phyloP scores from a whole-genome alignment of 2,329 filamentous ascomycete species.

The Aspergillus carbonarius region DNA sequence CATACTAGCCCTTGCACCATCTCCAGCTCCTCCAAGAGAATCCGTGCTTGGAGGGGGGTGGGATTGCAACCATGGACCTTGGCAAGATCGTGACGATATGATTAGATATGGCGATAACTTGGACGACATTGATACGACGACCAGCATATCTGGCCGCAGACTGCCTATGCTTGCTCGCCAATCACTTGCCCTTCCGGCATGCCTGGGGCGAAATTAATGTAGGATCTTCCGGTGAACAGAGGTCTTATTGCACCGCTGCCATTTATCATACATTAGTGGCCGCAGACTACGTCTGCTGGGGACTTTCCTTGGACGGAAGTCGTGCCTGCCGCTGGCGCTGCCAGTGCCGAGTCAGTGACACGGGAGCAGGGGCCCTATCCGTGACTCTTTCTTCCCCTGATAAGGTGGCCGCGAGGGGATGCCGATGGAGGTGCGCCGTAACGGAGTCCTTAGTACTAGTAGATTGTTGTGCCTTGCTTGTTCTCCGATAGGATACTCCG shows the following conservation, averaged over 20 bases:
- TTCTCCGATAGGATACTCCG: background rate
- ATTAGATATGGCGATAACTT: background rate
- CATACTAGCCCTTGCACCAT: background rate
- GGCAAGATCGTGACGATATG: background rate
- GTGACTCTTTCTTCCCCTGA: background rate
- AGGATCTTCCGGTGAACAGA: background rate
- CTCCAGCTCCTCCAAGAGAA: background rate
- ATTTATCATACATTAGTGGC: constrained; percentile 6
- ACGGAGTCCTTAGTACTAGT: too few relatives aligned
- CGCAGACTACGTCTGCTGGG: background rate
- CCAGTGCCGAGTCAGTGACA: background rate
- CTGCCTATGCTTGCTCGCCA: background rate
- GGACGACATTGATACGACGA: background rate
- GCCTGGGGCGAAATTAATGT: background rate
- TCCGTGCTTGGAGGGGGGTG: background rate
- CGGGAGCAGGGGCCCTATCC: background rate
- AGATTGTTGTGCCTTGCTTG: background rate
- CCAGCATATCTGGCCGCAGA: background rate
- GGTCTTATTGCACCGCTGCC: background rate
- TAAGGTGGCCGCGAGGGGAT: background rate
- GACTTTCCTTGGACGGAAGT: background rate
- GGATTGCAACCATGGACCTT: background rate
- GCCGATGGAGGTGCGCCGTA: background rate
- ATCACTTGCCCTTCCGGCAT: background rate
- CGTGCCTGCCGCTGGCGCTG: background rate